phyloP scores from a whole-genome alignment of 1,284 basidiomycete species.

The Pholiota adiposa region DNA sequence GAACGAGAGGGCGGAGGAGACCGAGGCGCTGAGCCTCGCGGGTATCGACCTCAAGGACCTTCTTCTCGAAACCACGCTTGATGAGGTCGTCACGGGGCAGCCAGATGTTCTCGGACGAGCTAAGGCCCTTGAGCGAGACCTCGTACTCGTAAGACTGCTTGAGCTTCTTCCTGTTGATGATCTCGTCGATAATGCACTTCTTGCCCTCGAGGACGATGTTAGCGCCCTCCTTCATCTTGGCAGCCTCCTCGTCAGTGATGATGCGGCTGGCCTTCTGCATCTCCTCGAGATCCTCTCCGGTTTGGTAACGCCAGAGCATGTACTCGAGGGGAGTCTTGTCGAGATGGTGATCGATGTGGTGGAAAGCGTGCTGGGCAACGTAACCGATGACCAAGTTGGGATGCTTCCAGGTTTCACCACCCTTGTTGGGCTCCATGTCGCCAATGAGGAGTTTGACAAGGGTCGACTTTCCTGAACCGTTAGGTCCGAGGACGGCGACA shows the following conservation, averaged over 20 bases:
- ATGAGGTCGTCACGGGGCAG: constrained; percentile 94
- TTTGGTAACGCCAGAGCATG: constrained; percentile 99
- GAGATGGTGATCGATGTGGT: constrained; percentile 97
- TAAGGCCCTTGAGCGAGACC: constrained; percentile 90
- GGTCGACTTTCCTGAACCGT: constrained; percentile 98
- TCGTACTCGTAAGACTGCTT: constrained; percentile 99
- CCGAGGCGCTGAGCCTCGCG: constrained; percentile 97
- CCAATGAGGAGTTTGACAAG: constrained; percentile 99
- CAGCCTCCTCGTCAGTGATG: constrained; percentile 85
- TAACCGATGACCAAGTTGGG: constrained; percentile 99
- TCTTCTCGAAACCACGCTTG: constrained; percentile 99
- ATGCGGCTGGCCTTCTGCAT: constrained; percentile 89
- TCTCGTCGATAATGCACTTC: constrained; percentile 95
- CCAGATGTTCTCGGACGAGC: constrained; percentile 97
- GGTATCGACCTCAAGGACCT: constrained; percentile 96
- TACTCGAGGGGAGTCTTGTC: constrained; percentile 99
- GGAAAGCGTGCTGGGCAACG: constrained; percentile 98
- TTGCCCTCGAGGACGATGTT: constrained; percentile 88
- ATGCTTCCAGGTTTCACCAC: constrained; percentile 98
- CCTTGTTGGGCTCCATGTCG: constrained; percentile 95
- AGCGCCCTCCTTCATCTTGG: constrained; percentile 97
- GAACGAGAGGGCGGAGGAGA: constrained; percentile 94
- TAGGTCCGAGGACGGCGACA: constrained; percentile 95
- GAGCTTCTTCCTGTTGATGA: constrained; percentile 92
- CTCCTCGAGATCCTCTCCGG: constrained; percentile 97